Evolutionary conservation across 768 basidiomycete genomes (phyloP), one percentile per base, ranked within the genome.

Genomic region (Boletus rex-veris): DNA sequence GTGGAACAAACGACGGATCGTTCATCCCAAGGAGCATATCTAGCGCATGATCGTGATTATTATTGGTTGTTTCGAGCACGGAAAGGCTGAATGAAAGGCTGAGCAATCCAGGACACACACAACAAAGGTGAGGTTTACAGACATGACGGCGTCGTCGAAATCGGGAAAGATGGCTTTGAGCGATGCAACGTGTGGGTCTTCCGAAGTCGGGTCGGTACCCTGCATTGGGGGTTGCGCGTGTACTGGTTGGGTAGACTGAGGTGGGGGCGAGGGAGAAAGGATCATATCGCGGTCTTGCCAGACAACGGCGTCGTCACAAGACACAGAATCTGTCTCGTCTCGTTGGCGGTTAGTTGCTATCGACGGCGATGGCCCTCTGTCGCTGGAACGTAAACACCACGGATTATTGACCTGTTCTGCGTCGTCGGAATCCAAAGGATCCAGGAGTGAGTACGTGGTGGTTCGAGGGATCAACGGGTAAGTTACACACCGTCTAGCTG

Each of bases 1-100:
- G 65, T 4, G 83, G 68, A 16, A 76, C 76, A 64, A 87, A 92
- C 7, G 84, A 77, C 1, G 90, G 90, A 71, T 94, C 92, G 70
- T 79, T 91, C 91, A 94, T 92, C 10, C 85, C 86, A 7, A 94
- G 79, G 9, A 94, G 75, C 1, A 77, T 72, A 61, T 93, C 90
- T 51, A 92, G 78, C 5, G 91, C 91, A 28, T 77, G 78, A 57
- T 89, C 89, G 58, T 90, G 83, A 59, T 89, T 74, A 11, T 84
- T 79, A n/a, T 74, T 64, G 6, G 86, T 86, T 7, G 85, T 86
- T 54, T 90, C 82, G 44, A 94, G 74, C 0, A 94, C 85, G 8
- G 83, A 84, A 63, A 77, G 77, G 38, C 86, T 88, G 26, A 40
- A 38, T 14, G 2, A n/a, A 56, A 40, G 1, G 26, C 5, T 58